Base-by-base conservation (phyloP, 306 rosid genomes). In the Vigna radiata region DNA sequence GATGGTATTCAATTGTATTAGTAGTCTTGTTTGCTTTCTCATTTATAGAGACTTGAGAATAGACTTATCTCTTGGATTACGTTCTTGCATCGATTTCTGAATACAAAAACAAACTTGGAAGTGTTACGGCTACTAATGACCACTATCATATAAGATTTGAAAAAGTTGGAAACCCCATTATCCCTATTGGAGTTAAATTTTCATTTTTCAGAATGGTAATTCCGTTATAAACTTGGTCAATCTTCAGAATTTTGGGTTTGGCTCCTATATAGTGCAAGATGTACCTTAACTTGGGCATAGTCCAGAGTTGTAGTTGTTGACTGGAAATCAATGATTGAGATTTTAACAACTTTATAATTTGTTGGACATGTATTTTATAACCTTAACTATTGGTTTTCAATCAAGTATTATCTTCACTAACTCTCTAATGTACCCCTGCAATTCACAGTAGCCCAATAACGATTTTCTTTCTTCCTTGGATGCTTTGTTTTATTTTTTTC, bases 41-140 rank as follows among this genome's bases (percentile, higher is more conserved):
- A 55, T 55, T 77, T 25, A 44, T 77, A 77, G 36, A 43, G 59
- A 27, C 44, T 23, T 4, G 56, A 21, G 59, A 53, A 68, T 41
- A 4, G 64, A 23, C 18, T 68, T 47, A 7, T 59, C 43, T 69
- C 61, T 43, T 59, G 53, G 31, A 29, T 55, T 63, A 36, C 17
- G 14, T 77, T 21, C 21, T 25, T 41, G 19, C 18, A 67, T 53
- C n/a, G 8, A 17, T 55, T 44, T 43, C 16, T 13, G 31, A 43
- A 41, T 27, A 67, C 69, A 70, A 21, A 33, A 55, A 29, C 19
- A 46, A 58, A 48, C 52, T 46, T 56, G 8, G 18, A 33, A 12
- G 9, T 52, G 3, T 60, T 27, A 33, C 13, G 47, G 4, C 7
- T 18, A 3, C 11, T 2, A 64, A 33, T 33, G 25, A 64, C 25